phyloP scores from a whole-genome alignment of 345 rosid species.

The Eucalyptus leucophloia region DNA sequence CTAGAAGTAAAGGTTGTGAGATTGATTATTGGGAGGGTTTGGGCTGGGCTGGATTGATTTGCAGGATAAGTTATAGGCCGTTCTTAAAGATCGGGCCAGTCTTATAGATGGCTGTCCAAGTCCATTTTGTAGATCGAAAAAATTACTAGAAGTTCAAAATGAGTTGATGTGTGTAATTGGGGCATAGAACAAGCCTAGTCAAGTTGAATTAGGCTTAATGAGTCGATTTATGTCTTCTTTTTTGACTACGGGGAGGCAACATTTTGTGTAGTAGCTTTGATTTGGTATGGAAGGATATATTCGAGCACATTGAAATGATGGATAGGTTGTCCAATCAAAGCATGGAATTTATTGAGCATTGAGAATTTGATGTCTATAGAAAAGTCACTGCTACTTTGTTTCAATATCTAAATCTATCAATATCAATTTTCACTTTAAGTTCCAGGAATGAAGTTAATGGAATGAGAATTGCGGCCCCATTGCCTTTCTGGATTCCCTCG shows the following conservation, averaged over 20 bases:
- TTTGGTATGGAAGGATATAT: neutral
- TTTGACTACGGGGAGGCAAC: fast-evolving
- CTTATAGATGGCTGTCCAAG: neutral
- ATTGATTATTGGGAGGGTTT: neutral
- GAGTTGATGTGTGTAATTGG: neutral
- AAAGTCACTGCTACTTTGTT: neutral
- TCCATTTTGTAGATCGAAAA: neutral
- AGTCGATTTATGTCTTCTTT: neutral
- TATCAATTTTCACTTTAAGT: neutral
- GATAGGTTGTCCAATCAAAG: neutral
- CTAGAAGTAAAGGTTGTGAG: neutral
- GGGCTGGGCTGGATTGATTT: neutral
- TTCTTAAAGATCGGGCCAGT: neutral
- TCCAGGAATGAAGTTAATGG: fast-evolving
- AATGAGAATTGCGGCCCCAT: neutral
- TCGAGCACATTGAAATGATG: fast-evolving
- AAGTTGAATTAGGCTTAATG: neutral
- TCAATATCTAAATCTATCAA: neutral
- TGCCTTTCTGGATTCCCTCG: neutral
- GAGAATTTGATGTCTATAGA: neutral
- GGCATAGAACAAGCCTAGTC: neutral
- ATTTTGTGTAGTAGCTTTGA: neutral
- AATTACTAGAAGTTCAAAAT: neutral
- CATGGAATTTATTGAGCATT: neutral
- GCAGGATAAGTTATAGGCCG: neutral